phyloP scores from a whole-genome alignment of 352 stramenopile species.

The Pythium grandisporangium region DNA sequence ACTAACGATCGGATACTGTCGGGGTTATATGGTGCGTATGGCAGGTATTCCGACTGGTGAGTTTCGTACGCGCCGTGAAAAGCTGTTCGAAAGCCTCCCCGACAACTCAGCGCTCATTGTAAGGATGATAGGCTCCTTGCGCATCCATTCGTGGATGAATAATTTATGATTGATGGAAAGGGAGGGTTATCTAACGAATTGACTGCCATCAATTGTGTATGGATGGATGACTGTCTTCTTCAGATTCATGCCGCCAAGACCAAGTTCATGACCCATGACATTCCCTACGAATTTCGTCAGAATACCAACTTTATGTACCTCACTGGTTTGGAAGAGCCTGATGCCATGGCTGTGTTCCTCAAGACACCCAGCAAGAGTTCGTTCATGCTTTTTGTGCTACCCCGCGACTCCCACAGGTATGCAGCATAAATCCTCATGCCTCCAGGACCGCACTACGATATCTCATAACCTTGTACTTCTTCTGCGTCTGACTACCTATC shows the following conservation, averaged over 20 bases:
- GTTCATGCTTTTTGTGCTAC: slow-evolving; percentile 72
- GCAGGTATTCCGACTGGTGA: slow-evolving; percentile 46
- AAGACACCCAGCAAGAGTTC: slow-evolving; percentile 52
- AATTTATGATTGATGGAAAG: background rate
- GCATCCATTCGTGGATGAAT: background rate
- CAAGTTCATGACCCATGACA: slow-evolving; percentile 86
- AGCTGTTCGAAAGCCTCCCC: slow-evolving; percentile 51
- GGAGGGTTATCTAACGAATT: too few relatives aligned
- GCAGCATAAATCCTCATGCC: background rate
- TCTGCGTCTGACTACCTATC: too few relatives aligned
- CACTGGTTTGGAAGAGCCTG: slow-evolving; percentile 70
- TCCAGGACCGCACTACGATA: too few relatives aligned
- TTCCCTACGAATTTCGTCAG: slow-evolving; percentile 82
- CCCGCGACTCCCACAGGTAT: slow-evolving; percentile 58
- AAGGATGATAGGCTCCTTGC: slow-evolving; percentile 5
- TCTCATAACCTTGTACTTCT: too few relatives aligned
- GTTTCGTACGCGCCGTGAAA: slow-evolving; percentile 50
- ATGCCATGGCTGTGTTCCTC: slow-evolving; percentile 64
- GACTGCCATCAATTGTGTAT: too few relatives aligned
- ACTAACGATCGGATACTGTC: background rate
- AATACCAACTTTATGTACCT: slow-evolving; percentile 84
- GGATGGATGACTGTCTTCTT: background rate
- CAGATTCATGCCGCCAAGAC: slow-evolving; percentile 55
- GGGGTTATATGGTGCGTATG: background rate
- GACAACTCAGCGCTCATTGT: slow-evolving; percentile 69